A percentile compares a stretch with the other conserved stretches of the same genome.
Conservation (phyloP, 2,329 filamentous ascomycete species). For the Neopestalotiopsis clavispora region DNA sequence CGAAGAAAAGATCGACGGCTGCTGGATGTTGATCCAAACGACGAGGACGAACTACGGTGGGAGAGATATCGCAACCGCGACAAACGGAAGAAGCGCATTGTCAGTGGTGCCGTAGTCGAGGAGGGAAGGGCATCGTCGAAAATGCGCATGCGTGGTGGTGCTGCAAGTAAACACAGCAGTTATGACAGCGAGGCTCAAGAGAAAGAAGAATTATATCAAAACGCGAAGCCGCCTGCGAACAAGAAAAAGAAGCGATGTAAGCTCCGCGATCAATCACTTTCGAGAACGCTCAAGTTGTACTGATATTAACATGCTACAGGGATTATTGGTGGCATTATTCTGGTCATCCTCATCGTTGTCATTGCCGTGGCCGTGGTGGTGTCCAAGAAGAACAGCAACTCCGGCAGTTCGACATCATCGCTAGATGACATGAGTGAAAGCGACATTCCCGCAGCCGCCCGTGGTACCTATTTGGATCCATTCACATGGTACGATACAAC, state of each 20-base stretch:
- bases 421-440: conserved; percentile 58
- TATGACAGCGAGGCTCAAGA: conserved; percentile 53
- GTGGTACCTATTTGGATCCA: conserved; percentile 82
- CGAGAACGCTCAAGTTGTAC: conserved; percentile 26
- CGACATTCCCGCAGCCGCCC: conserved; percentile 68
- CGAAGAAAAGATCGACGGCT: conserved; percentile 26
- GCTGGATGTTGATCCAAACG: conserved; percentile 27
- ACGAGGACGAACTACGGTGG: conserved; percentile 32
- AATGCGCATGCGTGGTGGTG: conserved; percentile 48
- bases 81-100: conserved; percentile 60
- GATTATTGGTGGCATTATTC: conserved; percentile 59
- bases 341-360: conserved; percentile 67
- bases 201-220: conserved; percentile 48
- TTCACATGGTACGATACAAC: conserved; percentile 89
- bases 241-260: conserved; percentile 66
- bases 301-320: conserved; percentile 41
- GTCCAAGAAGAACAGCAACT: conserved; percentile 62
- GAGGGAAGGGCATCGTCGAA: conserved; percentile 59
- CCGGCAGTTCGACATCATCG: conserved; percentile 44
- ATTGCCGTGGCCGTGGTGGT: conserved; percentile 71
- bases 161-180: conserved; percentile 43
- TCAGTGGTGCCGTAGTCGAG: conserved; percentile 72
- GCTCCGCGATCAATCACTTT: conserved; percentile 32
- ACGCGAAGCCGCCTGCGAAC: conserved; percentile 47
- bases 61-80: conserved; percentile 40